A percentile compares a stretch with the other conserved stretches of the same genome.
These are phyloP conservation scores for Sisymbrium altissimum DNA, from an alignment of 345 rosid species.

Conservation along the genomic window DNA sequence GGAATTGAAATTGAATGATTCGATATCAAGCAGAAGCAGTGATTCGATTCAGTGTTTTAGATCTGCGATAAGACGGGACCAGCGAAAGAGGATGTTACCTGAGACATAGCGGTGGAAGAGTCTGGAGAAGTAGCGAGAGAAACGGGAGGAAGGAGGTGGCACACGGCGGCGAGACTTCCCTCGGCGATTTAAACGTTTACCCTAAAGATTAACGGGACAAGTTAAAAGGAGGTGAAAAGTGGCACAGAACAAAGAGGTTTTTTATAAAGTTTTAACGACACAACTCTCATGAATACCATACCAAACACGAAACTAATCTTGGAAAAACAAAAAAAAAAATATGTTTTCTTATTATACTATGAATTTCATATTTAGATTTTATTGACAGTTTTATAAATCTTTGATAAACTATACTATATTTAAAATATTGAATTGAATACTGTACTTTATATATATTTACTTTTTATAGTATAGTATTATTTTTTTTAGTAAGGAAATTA, in stretches of 20 bases:
- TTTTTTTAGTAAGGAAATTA: too few relatives aligned
- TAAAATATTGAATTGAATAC: too few relatives aligned
- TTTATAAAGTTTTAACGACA: too few relatives aligned
- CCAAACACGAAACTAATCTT: too few relatives aligned
- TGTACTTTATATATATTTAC: too few relatives aligned
- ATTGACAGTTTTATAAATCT: too few relatives aligned
- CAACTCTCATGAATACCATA: too few relatives aligned
- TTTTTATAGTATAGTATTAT: too few relatives aligned
- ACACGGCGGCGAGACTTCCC: conserved; percentile 6
- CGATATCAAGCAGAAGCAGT: not conserved
- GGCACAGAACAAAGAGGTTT: not conserved
- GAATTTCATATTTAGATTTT: too few relatives aligned
- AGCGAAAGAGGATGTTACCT: conserved; percentile 19
- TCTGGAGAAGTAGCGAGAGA: not conserved
- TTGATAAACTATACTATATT: too few relatives aligned
- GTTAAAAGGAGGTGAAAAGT: not conserved
- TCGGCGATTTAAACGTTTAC: conserved; percentile 12
- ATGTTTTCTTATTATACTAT: too few relatives aligned
- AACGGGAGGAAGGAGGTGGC: conserved; percentile 6
- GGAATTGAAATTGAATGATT: not conserved
- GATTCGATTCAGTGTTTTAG: conserved; percentile 19
- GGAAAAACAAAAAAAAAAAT: too few relatives aligned
- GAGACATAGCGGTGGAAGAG: conserved; percentile 22
- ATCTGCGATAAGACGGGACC: conserved; percentile 7
- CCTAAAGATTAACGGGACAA: conserved; percentile 22